These are phyloP conservation scores for Myrica gale DNA, from an alignment of 306 rosid genomes.

Conservation along the genomic window DNA sequence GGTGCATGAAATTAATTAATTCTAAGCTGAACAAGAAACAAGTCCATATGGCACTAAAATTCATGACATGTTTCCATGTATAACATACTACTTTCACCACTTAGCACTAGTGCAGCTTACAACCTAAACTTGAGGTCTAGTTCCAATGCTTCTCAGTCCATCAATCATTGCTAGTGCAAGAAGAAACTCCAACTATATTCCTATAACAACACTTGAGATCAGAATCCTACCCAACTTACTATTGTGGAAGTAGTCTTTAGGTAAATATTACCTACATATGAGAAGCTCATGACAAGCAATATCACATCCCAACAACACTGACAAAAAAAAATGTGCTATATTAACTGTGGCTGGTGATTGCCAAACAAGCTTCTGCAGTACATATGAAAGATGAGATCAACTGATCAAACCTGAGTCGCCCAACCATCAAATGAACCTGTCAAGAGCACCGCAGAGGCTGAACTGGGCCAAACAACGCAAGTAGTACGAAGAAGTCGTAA, in stretches of 20 bases:
- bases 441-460: constrained; percentile 79
- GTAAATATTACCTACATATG: neutral
- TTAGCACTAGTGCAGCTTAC: neutral
- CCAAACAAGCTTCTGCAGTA: neutral
- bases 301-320: neutral
- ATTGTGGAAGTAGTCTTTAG: neutral
- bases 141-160: neutral
- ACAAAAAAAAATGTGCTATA: neutral
- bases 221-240: neutral
- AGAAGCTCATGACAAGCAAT: neutral
- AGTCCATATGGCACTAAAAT: neutral
- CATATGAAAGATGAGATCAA: constrained; percentile 13
- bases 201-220: neutral
- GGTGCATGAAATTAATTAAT: neutral
- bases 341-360: neutral
- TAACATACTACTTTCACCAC: neutral
- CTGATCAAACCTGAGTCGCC: constrained; percentile 74
- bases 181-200: neutral
- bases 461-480: constrained; percentile 70
- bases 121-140: neutral
- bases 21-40: neutral
- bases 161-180: neutral
- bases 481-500: constrained; percentile 48
- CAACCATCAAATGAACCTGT: constrained; percentile 94
- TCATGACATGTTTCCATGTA: neutral